Conservation (phyloP, 108 stramenopile genomes). For the Nannochloropsis granulata region DNA sequence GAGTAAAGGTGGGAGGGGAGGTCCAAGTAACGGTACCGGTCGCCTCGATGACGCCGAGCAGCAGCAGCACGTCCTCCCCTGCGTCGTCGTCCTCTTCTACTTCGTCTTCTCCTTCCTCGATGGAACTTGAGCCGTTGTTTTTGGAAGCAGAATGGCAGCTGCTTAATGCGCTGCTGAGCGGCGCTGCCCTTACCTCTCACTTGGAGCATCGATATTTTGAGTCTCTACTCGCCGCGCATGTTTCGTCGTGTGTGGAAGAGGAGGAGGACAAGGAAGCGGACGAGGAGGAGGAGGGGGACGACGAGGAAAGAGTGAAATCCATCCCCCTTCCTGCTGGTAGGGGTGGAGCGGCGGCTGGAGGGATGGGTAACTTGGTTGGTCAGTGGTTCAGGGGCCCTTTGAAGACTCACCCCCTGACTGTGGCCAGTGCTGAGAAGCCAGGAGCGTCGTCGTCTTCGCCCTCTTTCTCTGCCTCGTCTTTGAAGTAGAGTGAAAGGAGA, state of each 20-base stretch:
- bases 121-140: not conserved
- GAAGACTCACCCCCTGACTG: not conserved
- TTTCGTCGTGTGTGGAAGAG: not conserved
- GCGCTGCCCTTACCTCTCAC: not conserved
- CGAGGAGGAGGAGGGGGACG: not conserved
- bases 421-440: not conserved
- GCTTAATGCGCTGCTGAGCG: not conserved
- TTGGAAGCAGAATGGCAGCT: not conserved
- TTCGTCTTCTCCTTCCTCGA: not conserved
- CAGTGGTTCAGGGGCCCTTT: not conserved
- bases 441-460: not conserved
- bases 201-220: not conserved
- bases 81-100: no score
- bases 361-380: not conserved
- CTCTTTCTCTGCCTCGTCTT: no score
- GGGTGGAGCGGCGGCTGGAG: not conserved
- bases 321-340: not conserved
- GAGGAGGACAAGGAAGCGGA: not conserved
- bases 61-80: not conserved
- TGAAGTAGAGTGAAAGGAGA: no score
- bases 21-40: not conserved
- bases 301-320: not conserved
- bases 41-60: not conserved
- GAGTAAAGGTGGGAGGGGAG: not conserved
- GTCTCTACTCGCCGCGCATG: not conserved